A percentile compares a stretch with the other conserved stretches of the same genome.
phyloP scores from a whole-genome alignment of 2,329 filamentous ascomycete species.

The Colletotrichum sublineola region DNA sequence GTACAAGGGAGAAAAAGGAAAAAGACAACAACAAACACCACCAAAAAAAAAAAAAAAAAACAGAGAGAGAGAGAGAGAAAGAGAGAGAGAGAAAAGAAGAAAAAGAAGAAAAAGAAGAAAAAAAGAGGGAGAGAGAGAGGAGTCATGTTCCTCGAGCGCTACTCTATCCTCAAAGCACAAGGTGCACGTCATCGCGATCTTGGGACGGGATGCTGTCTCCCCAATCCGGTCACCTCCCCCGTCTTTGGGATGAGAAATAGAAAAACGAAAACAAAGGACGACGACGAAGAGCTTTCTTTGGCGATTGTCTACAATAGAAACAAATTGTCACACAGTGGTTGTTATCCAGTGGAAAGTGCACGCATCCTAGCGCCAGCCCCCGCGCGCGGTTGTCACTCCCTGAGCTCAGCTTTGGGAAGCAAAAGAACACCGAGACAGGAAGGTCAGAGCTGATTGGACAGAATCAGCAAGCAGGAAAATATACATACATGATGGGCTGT shows the following conservation, averaged over 20 bases:
- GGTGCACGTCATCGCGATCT: constrained; percentile 10
- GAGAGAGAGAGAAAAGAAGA: too few relatives aligned
- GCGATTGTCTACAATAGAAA: not conserved
- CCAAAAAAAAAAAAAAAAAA: not conserved
- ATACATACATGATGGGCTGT: not conserved
- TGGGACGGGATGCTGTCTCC: not conserved
- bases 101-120: too few relatives aligned
- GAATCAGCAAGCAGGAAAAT: constrained; percentile 5
- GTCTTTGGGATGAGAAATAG: not conserved
- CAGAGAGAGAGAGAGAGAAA: too few relatives aligned
- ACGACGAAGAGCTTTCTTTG: not conserved
- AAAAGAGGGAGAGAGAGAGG: not conserved
- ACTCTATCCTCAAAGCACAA: not conserved
- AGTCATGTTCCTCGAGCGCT: constrained; percentile 2
- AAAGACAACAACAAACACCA: not conserved
- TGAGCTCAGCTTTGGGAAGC: not conserved
- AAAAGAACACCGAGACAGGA: not conserved
- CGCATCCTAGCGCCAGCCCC: constrained; percentile 21
- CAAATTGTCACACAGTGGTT: not conserved
- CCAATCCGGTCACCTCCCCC: constrained; percentile 14
- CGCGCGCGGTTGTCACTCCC: not conserved
- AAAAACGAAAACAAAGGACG: not conserved
- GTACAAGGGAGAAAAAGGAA: not conserved
- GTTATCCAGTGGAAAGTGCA: constrained; percentile 16
- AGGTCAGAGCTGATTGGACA: constrained; percentile 11